Percentiles rank a stretch among this genome's conserved stretches.
phyloP scores from a whole-genome alignment of 805 yeast species.

The Metschnikowia amazonensis region DNA sequence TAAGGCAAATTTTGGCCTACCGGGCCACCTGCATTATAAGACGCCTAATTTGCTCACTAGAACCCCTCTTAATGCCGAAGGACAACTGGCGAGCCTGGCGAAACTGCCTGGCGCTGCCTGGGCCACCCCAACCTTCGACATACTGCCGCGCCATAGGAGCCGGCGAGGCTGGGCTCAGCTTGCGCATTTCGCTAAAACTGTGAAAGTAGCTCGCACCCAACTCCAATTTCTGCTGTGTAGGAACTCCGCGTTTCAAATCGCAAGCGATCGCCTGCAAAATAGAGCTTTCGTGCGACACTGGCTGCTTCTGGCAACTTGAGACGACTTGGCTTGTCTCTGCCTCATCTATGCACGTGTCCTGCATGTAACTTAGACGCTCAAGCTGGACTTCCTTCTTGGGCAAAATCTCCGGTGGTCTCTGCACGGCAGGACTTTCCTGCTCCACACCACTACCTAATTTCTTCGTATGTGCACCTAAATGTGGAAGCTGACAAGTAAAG shows the following conservation, averaged over 20 bases:
- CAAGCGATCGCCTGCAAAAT: neutral
- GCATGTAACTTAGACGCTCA: neutral
- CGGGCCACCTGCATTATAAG: neutral
- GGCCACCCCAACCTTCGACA: too few species aligned
- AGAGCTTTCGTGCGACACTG: neutral
- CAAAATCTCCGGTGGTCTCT: neutral
- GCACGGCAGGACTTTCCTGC: neutral
- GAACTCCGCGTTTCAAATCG: constrained; percentile 7
- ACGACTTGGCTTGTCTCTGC: neutral
- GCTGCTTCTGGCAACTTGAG: neutral
- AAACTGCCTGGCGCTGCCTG: too few species aligned
- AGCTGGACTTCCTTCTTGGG: neutral
- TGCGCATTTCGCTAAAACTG: constrained; percentile 1
- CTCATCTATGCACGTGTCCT: neutral
- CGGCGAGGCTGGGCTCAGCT: neutral
- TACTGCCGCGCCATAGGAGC: neutral
- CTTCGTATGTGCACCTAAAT: neutral
- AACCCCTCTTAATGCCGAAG: neutral
- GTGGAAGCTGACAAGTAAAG: constrained; percentile 9
- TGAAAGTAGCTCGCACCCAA: constrained; percentile 1
- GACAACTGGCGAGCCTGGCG: neutral
- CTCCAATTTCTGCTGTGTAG: constrained; percentile 2
- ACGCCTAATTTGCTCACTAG: neutral
- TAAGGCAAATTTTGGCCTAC: neutral
- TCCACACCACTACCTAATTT: neutral